These are phyloP conservation scores for Oryza rufipogon DNA, from an alignment of 176 grass and related monocot genomes.

Conservation along the genomic window DNA sequence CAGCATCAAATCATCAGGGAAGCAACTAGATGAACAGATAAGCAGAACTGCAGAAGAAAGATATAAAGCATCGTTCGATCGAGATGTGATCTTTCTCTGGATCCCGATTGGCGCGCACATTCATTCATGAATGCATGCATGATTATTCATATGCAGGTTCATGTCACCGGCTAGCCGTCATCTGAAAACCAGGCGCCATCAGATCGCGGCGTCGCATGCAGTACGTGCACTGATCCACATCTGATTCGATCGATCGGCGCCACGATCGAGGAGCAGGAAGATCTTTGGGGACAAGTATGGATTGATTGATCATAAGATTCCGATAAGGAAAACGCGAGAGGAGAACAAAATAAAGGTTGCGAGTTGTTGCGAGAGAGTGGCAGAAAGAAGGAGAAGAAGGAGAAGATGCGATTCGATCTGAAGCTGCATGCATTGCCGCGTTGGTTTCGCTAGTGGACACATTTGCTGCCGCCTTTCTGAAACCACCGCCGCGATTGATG, in stretches of 20 bases:
- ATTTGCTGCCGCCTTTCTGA: not conserved
- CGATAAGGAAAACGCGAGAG: not conserved
- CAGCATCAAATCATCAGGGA: not conserved
- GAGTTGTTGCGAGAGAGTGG: not conserved
- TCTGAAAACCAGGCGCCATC: conserved; percentile 11
- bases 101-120: not conserved
- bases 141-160: too few relatives aligned
- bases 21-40: not conserved
- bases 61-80: not conserved
- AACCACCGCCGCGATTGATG: not conserved
- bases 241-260: not conserved
- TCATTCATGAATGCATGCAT: too few relatives aligned
- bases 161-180: not conserved
- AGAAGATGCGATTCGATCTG: not conserved
- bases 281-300: not conserved
- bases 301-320: not conserved
- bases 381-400: not conserved
- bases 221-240: not conserved
- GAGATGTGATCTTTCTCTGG: not conserved
- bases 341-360: not conserved
- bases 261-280: not conserved
- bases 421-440: not conserved
- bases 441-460: too few relatives aligned
- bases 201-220: not conserved
- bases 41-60: not conserved